phyloP scores from a whole-genome alignment of 2,329 filamentous ascomycete genomes.

The Penicillium sp. region DNA sequence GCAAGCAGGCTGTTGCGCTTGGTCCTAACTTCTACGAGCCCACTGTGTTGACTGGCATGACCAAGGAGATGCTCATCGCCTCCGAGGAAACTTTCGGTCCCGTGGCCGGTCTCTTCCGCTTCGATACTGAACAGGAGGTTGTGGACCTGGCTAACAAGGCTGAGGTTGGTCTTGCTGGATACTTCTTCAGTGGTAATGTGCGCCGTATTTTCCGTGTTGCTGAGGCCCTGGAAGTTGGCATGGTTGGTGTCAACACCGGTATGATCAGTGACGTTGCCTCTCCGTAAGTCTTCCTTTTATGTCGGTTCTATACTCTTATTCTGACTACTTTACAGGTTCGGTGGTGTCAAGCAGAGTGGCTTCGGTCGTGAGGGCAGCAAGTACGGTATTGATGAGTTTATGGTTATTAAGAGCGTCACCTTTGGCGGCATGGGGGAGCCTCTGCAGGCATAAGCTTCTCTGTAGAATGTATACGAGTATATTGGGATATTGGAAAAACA shows the following conservation, averaged over 20 bases:
- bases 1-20: conserved; percentile 66
- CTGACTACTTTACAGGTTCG: conserved; percentile 52
- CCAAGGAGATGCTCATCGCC: conserved; percentile 74
- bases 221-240: conserved; percentile 52
- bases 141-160: conserved; percentile 74
- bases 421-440: conserved; percentile 60
- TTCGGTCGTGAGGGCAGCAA: conserved; percentile 74
- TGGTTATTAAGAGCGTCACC: conserved; percentile 65
- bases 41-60: conserved; percentile 86
- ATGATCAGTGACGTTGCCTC: conserved; percentile 52
- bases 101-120: conserved; percentile 83
- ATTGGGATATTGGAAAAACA: neutral
- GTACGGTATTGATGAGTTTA: conserved; percentile 73
- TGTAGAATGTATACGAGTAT: neutral
- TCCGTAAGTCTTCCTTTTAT: conserved; percentile 37
- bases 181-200: conserved; percentile 73
- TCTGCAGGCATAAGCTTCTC: conserved; percentile 44
- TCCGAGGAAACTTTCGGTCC: conserved; percentile 94
- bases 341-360: conserved; percentile 76
- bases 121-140: conserved; percentile 84
- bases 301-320: neutral
- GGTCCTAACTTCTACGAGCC: conserved; percentile 85
- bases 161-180: conserved; percentile 85
- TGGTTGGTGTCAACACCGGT: conserved; percentile 67
- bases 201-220: conserved; percentile 57